Evolutionary conservation across 768 basidiomycete species (phyloP), one percentile per base, ranked within the genome.

Genomic region (Asterophora lycoperdoides): DNA sequence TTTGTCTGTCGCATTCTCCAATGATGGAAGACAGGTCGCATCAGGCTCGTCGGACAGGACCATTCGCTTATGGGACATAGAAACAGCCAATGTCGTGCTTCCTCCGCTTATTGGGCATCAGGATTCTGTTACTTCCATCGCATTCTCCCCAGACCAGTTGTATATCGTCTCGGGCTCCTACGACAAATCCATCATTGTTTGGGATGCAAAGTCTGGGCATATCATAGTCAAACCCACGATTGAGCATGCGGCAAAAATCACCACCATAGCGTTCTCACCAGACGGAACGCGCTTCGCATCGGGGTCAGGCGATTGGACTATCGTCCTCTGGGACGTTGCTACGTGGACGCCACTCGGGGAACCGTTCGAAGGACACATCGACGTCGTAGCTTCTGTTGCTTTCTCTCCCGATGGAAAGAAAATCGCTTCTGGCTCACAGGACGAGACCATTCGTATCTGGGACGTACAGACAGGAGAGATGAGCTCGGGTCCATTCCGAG

Each of bases 371-470:
- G 53, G 47, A 1, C 57, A 55, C 40, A 58, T 64, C 0, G 40
- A 35, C 0, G 23, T 11, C 2, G 33, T 49, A 20, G 34, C 37
- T 14, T 52, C 53, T 26, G 54, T 62, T 8, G 56, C 60, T 10
- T 64, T 60, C 52, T 66, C 67, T 11, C 64, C 58, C 1, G 57
- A 64, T 48, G 59, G 60, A 1, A 54, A 44, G 19, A 30, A 40
- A 19, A 37, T 63, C 28, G 51, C 46, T 5, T 66, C 68, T 5
- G 67, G 62, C 3, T 61, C 60, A 15, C 32, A 38, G 2, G 67
- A 67, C 48, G 46, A 53, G 7, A 64, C 60, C n/a, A 49, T 68
- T 10, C 53, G 60, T 10, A 32, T 63, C 15, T 58, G 63, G 60
- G 46, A 55, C 37, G 50, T 34, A 32, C 44, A 47, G 15, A 54